Base-by-base conservation (phyloP, 306 rosid genomes). In the Benincasa hispida region DNA sequence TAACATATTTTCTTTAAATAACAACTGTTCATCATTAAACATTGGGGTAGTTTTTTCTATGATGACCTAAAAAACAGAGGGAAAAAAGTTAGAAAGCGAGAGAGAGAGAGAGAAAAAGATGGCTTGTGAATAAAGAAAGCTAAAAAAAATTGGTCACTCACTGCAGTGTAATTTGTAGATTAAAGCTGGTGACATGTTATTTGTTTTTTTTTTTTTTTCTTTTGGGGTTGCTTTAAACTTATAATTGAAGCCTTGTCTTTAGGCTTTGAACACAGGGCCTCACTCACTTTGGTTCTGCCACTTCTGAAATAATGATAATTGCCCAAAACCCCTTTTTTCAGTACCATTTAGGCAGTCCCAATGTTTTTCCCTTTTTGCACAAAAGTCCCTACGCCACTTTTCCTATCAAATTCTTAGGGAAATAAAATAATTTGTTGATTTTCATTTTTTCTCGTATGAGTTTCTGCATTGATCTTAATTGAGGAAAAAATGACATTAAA, bases 111-210 rank as follows among this genome's bases (percentile, higher is more conserved):
- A 28, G 2, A 6, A 14, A 15, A 22, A 2, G 53, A 1, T 21
- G 32, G 53, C 74, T 67, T 39, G 74, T 67, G 74, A 67, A 41
- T 12, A 67, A 66, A 66, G 73, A 66, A 66, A 66, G 73, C 32
- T 32, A 2, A 3, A 18, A 35, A 37, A 35, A 39, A 37, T 9
- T 47, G 0, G 19, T 67, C 53, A 67, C 74, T 67, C 53, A 35
- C 51, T 39, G 74, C 2, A 67, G 53, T 13, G 54, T 67, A 67
- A 5, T 67, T 6, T 67, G 74, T 41, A 67, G 74, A 6, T 67
- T 2, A 67, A 67, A 67, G 74, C 41, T 67, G 74, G 74, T 67
- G 54, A 41, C 54, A 67, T 65, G 1, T 10, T 45, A 5, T 6
- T 18, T 51, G 0, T 18, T 51, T 50, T 3, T 50, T 50, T 17